Evolutionary conservation across 257 asterid species (phyloP).

Genomic region (Salvia hispanica): DNA sequence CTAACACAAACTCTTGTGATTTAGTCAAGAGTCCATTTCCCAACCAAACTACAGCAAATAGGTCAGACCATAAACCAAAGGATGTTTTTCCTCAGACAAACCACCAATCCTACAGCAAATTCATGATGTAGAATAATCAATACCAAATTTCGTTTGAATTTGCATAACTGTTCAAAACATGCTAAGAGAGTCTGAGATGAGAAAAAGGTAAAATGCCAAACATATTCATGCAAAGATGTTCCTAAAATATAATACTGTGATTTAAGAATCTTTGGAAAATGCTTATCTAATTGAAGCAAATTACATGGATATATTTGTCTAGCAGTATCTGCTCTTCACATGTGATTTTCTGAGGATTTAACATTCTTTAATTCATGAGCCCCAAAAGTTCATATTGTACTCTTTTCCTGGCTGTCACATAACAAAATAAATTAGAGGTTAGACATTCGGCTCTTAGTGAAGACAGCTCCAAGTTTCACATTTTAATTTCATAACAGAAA

Average conservation of each 20-base stretch:
- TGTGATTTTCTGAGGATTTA: conserved; percentile 18
- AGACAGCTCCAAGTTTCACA: not conserved
- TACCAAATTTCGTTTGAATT: not conserved
- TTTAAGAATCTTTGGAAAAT: too few relatives aligned
- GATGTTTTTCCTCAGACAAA: conserved; percentile 2
- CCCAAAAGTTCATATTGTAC: conserved; percentile 2
- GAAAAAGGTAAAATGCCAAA: not conserved
- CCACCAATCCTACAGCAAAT: not conserved
- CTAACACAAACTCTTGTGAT: conserved; percentile 3
- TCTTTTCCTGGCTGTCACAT: conserved; percentile 14
- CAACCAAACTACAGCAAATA: not conserved
- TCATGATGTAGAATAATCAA: not conserved
- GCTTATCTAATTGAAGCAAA: too few relatives aligned
- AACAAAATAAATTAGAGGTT: not conserved
- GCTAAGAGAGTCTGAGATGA: not conserved
- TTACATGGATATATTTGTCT: too few relatives aligned
- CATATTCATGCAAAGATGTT: too few relatives aligned
- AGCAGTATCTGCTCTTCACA: too few relatives aligned
- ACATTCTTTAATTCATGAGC: conserved; percentile 13
- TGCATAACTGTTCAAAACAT: not conserved
- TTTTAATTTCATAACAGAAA: not conserved
- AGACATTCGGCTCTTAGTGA: not conserved
- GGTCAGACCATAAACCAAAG: not conserved
- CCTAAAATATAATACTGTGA: too few relatives aligned
- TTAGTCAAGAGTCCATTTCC: conserved; percentile 20